Base-by-base conservation (phyloP, 257 asterid species). In the Scutellaria minor region DNA sequence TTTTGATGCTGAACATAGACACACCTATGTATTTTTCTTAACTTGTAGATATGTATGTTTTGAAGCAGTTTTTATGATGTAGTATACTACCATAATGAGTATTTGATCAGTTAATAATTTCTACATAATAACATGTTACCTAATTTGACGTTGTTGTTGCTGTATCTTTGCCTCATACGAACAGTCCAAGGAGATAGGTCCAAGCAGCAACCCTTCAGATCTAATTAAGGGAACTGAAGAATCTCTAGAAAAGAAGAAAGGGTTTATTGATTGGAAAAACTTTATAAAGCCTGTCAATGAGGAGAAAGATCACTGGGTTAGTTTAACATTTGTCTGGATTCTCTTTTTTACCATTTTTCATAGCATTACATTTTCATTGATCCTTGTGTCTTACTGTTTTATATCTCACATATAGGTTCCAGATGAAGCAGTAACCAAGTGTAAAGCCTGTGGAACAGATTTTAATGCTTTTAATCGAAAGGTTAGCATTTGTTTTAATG, bases 291-390 rank as follows among this genome's bases (percentile, higher is more conserved):
- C 95, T 39, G 84, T 71, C 46, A 85, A 84, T 75, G 92, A 79
- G 75, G 98, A 93, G 89, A 93, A 90, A 84, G 93, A 88, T 80
- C 96, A 90, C 91, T 93, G 98, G 98, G 98, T 93, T 63, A 76
- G 89, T 76, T 73, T 22, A 51, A 52, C 58, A 55, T 66, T 55
- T 7, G 61, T 69, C 37, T 75, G 50, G 15, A 64, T 50, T 75
- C 64, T 31, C 47, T 50, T 46, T 15, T 31, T 9, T 31, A 9
- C 27, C 50, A 27, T 58, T 50, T n/a, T 5, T 27, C 60, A 10
- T 51, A 13, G 14, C 39, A 44, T 27, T 45, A 10, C 18, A 7
- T 59, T 66, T 20, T 61, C 1, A 45, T 50, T 56, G 60, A 31
- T 56, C 48, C 61, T 35, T 66, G 50, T 42, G 35, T 24, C 47